Conservation (phyloP, 2,329 filamentous ascomycete species). For the Claviceps sorghi region DNA sequence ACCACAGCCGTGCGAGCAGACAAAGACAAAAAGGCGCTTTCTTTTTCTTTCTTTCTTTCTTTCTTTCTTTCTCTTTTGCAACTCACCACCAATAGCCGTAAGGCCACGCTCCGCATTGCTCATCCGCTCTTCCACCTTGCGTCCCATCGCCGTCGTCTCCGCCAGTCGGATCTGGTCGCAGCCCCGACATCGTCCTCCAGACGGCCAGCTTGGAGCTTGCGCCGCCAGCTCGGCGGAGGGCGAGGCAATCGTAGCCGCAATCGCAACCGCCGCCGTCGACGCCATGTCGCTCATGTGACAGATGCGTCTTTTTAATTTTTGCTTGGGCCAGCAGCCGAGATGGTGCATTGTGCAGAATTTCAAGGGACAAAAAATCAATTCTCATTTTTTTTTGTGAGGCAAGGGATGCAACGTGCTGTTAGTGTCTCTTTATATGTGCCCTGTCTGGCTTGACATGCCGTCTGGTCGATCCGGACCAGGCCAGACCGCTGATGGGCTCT, state of each 20-base stretch:
- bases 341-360: neutral
- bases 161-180: constrained; percentile 4
- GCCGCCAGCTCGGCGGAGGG: neutral
- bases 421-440: neutral
- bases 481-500: too few relatives aligned
- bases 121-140: neutral
- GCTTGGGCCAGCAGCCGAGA: neutral
- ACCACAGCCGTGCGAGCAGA: neutral
- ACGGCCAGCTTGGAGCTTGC: neutral
- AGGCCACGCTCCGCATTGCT: neutral
- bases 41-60: neutral
- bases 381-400: too few relatives aligned
- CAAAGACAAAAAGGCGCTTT: neutral
- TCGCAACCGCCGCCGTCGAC: neutral
- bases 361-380: too few relatives aligned
- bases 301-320: neutral
- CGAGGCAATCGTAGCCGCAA: neutral
- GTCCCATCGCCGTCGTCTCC: neutral
- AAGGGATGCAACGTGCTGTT: neutral
- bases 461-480: too few relatives aligned
- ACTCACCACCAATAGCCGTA: neutral
- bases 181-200: constrained; percentile 2
- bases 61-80: neutral
- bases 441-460: too few relatives aligned
- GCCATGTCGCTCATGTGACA: neutral